These are phyloP conservation scores for Haberlea rhodopensis DNA, from an alignment of 257 asterid genomes.

Conservation along the genomic window DNA sequence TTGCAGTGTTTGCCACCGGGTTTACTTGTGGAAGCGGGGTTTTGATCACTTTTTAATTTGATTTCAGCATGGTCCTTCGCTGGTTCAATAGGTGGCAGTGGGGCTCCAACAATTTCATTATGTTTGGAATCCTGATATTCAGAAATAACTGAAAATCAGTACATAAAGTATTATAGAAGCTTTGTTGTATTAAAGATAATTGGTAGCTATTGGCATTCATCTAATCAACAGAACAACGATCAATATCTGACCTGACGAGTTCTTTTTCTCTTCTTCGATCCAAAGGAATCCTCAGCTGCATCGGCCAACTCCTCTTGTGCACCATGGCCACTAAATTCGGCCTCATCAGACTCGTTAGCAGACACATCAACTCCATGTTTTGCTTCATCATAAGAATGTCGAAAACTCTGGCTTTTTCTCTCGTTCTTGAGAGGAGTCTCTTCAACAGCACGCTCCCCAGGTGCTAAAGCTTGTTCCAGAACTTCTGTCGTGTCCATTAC, in stretches of 20 bases:
- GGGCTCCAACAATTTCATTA: constrained; percentile 43
- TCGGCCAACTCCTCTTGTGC: constrained; percentile 53
- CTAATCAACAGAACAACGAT: background rate
- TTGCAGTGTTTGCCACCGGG: constrained; percentile 59
- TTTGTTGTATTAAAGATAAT: background rate
- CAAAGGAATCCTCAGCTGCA: constrained; percentile 37
- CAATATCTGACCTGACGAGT: constrained; percentile 49
- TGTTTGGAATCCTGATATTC: constrained; percentile 43
- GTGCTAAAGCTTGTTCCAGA: constrained; percentile 34
- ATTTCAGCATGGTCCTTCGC: constrained; percentile 38
- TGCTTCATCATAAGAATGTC: constrained; percentile 43
- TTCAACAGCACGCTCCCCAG: constrained; percentile 31
- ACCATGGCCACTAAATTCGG: constrained; percentile 65
- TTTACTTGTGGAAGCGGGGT: constrained; percentile 38
- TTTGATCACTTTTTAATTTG: constrained; percentile 50
- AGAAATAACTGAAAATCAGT: constrained; percentile 22
- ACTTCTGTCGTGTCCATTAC: constrained; percentile 38
- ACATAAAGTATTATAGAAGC: background rate
- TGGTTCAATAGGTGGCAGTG: constrained; percentile 34
- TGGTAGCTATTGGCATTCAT: background rate
- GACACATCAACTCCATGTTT: constrained; percentile 39
- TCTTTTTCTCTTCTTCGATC: constrained; percentile 76
- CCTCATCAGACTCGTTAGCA: too few relatives aligned
- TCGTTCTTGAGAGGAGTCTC: constrained; percentile 54
- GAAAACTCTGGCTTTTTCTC: constrained; percentile 38